Evolutionary conservation across 1,284 basidiomycete species (phyloP), one percentile per base, ranked within the genome.

Genomic region (Puccinia novopanici): DNA sequence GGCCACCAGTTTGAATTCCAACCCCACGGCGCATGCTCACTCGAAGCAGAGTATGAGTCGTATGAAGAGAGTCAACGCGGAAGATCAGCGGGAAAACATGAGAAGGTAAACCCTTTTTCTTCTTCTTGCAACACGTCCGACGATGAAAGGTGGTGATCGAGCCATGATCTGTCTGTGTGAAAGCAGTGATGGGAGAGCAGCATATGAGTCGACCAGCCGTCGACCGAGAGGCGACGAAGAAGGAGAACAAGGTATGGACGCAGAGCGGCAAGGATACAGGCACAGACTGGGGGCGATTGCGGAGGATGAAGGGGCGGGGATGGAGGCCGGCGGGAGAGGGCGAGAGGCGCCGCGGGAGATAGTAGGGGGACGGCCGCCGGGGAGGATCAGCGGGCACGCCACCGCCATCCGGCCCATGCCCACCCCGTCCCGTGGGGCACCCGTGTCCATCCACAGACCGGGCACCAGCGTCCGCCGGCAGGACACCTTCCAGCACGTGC

Each of bases 221-320:
- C 65, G 50, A 57, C 48, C 50, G 55, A 70, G 22, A 27, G 24
- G 30, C 15, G 22, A 19, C 10, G 34, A 78, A 8, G 24, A 40
- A 15, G 17, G 2, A 24, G 19, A 71, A 52, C 27, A 50, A 4
- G n/a, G 3, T 1, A 15, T 48, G 68, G 13, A 27, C 68, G 52
- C 30, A 3, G 48, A 54, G n/a, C 48, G 52, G 13, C 67, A 13
- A 17, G 45, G 30, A 2, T 54, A 71, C 52, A 34, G 54, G 34
- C 45, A 71, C 6, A 45, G 24, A 54, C 24, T 71, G 50, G 68
- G 27, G 48, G 68, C 68, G 45, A 71, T 71, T 15, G 27, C 48
- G 1, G 68, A 71, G 50, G 68, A 71, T 34, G 68, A 54, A 30
- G 50, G 34, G 24, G 48, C 27, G 24, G 2, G 15, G 34, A 27